Conservation (phyloP, 306 rosid species). For the Abrus pulchellus region DNA sequence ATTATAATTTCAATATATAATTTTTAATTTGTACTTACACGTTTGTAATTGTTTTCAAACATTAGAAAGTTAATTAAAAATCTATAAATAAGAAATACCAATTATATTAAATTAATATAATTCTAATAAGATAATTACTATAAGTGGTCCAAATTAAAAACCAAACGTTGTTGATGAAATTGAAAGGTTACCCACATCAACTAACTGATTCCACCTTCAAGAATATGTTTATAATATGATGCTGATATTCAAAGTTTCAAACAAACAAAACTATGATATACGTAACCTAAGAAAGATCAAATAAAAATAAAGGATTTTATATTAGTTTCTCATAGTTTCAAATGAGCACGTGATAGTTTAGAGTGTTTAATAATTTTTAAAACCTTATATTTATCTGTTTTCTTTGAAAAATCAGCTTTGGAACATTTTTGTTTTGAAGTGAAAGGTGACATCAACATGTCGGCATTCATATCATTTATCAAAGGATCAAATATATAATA, state of each 20-base stretch:
- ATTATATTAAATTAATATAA: too few species aligned
- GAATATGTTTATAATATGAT: not conserved
- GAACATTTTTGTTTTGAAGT: not conserved
- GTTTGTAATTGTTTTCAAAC: not conserved
- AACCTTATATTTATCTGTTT: not conserved
- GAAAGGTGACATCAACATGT: not conserved
- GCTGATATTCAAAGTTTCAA: not conserved
- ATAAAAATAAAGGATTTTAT: not conserved
- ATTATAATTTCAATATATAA: too few species aligned
- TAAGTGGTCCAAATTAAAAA: too few species aligned
- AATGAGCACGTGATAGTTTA: constrained; percentile 17
- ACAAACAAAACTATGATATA: not conserved
- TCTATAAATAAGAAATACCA: not conserved
- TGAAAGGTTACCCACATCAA: constrained; percentile 4
- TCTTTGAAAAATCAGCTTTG: not conserved
- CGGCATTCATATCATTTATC: not conserved
- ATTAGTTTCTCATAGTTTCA: not conserved
- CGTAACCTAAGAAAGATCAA: not conserved
- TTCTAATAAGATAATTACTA: not conserved
- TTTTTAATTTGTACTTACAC: too few species aligned
- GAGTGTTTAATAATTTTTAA: not conserved
- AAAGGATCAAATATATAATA: not conserved
- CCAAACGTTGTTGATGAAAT: too few species aligned
- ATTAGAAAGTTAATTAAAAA: not conserved
- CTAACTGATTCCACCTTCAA: not conserved